Conservation (phyloP, 139 green algal species). For the Parachlorella kessleri region DNA sequence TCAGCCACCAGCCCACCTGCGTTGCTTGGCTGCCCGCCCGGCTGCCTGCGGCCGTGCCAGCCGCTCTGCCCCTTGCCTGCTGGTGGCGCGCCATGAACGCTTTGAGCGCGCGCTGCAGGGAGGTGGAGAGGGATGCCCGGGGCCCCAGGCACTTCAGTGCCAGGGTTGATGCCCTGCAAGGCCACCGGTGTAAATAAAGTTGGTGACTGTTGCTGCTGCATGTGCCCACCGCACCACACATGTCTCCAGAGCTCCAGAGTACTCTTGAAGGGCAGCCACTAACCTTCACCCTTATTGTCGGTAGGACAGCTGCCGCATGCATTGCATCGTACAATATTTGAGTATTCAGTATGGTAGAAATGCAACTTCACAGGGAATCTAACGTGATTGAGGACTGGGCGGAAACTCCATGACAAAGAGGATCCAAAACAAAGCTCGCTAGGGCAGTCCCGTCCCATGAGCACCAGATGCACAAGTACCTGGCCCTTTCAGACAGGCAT, state of each 20-base stretch:
- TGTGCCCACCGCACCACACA: not conserved
- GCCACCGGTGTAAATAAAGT: not conserved
- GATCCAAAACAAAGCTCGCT: no score
- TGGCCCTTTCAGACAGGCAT: no score
- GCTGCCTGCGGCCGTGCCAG: not conserved
- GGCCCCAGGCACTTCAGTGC: slow-evolving; percentile 22
- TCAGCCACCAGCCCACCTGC: not conserved
- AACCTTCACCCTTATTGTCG: not conserved
- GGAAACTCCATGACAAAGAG: no score
- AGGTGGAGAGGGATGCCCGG: slow-evolving; percentile 4
- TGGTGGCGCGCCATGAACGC: slow-evolving; percentile 26
- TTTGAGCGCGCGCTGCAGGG: slow-evolving; percentile 15
- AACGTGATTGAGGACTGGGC: no score
- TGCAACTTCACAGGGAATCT: no score
- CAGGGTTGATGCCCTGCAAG: slow-evolving; percentile 14
- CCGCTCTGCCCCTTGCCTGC: not conserved
- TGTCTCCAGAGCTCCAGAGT: not conserved
- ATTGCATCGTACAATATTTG: not conserved
- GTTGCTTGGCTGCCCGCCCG: not conserved
- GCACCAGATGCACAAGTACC: no score
- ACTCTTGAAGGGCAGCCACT: not conserved
- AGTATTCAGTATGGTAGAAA: no score
- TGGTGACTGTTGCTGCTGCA: no score
- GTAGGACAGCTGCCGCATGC: not conserved
- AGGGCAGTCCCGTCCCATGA: no score